These are phyloP conservation scores for Nidularia pulvinata DNA, from an alignment of 768 basidiomycete genomes.

Conservation along the genomic window DNA sequence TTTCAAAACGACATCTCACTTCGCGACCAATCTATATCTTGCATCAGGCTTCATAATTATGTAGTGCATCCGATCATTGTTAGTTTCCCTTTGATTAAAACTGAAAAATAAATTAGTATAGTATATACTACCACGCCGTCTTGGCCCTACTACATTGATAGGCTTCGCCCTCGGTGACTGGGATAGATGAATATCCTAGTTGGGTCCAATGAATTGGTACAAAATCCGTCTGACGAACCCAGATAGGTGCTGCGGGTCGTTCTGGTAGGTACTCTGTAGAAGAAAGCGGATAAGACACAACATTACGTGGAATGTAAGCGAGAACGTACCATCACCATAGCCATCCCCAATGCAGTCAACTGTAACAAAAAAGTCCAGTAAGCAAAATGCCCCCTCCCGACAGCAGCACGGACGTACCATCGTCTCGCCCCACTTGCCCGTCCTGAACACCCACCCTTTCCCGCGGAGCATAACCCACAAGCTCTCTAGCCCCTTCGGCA, in stretches of 20 bases:
- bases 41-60: too few species aligned
- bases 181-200: conserved; percentile 31
- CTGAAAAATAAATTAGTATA: too few species aligned
- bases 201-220: conserved; percentile 91
- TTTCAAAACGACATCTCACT: too few species aligned
- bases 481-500: conserved; percentile 90
- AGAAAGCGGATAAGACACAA: conserved; percentile 1
- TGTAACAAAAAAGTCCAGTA: conserved; percentile 10
- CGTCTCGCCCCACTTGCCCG: conserved; percentile 69
- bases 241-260: conserved; percentile 80
- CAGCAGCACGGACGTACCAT: conserved; percentile 38
- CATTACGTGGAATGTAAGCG: background rate
- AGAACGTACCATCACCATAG: conserved; percentile 81
- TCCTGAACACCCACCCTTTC: conserved; percentile 71
- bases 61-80: too few species aligned
- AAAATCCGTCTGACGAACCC: conserved; percentile 79
- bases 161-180: too few species aligned
- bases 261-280: conserved; percentile 75
- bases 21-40: too few species aligned
- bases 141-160: too few species aligned
- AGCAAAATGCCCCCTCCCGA: conserved; percentile 3
- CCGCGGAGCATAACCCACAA: conserved; percentile 83
- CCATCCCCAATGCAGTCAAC: conserved; percentile 80
- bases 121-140: too few species aligned
- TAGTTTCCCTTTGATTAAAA: too few species aligned